Base-by-base conservation (phyloP, 2,329 filamentous ascomycete genomes). In the Claviceps pazoutovae region DNA sequence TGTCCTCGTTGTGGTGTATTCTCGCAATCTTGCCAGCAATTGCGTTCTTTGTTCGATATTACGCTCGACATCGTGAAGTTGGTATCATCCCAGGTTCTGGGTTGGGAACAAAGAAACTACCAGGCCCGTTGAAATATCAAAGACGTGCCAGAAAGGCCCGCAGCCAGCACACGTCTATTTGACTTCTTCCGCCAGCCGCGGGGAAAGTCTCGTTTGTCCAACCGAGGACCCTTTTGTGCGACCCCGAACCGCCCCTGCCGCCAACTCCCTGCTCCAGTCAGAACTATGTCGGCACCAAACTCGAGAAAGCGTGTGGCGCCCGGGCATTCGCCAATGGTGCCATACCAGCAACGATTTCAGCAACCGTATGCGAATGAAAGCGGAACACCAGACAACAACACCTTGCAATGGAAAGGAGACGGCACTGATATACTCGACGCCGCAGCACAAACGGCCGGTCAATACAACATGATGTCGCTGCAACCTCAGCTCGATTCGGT, bases 281-380 rank as follows among this genome's bases (percentile, higher is more conserved):
- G 9, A 53, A 55, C 55, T 19, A 76, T 77, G 74, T 72, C 76
- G 53, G 62, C 68, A 36, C 67, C 71, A 46, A 78, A 78, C 56
- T 65, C 75, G 19, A 70, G 86, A 67, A 93, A 93, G 72, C 78
- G 87, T 65, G 74, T 84, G 58, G 86, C 86, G 46, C 83, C 86
- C 52, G 86, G 84, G 63, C 72, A 82, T 55, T 76, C 80, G 39
- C 83, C 86, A n/a, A 69, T 78, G 57, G 69, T 76, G 21, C 78
- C 80, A 37, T 63, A 72, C 48, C 71, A 73, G 55, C 71, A 74
- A 41, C 71, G 71, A 57, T 68, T 76, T 61, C 75, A 76, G 53
- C 71, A 71, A 56, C 63, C 69, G 41, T 72, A 76, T 59, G 64
- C 68, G 36, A 62, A 68, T 55, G 68, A 72, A 17, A 69, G 68